Evolutionary conservation across 2,329 filamentous ascomycete species (phyloP), one percentile per base, ranked within the genome.

Genomic region (Triangularia verruculosa): DNA sequence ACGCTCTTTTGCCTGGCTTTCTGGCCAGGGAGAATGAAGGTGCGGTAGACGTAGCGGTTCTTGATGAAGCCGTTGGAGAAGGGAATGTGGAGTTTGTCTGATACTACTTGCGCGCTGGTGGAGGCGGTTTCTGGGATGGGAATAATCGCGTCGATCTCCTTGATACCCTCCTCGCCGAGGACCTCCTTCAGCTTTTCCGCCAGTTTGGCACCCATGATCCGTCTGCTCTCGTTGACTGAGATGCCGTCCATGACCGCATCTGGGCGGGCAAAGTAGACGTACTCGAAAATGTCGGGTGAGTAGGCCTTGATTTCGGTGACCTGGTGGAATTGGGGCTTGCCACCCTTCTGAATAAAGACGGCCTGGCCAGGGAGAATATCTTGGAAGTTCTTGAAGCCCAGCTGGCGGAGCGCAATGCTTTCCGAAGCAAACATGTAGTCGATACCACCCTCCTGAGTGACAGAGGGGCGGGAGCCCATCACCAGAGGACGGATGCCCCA

Each of bases 361-460:
- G 92, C 92, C 77, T 96, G 86, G 22, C 93, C 93, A 0, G 93
- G 92, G 61, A 89, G 78, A 67, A 97, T 90, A 72, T 97, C 90
- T 43, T 83, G 78, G 70, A 96, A 89, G 72, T 92, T 82, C 32
- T 77, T 81, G 78, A 95, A 96, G 15, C 92, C 92, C 56, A 94
- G 87, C 74, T 96, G 92, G 54, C 85, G 85, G 55, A 97, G 80
- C 8, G 92, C 93, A 57, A 97, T 88, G 8, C 90, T 94, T 77
- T 97, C 93, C 0, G 92, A 96, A 0, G 92, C 92, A 80, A 97
- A 86, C 84, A 97, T 92, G 79, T 96, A 97, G 76, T 97, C 93
- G 65, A 78, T 89, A 5, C 86, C 87, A 4, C 84, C 80, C 34
- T 85, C 82, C 43, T 86, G 64, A 0, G 82, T 89, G 13, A 80